Percentiles rank a stretch among this genome's conserved stretches.
Conservation (phyloP, 495 filamentous ascomycete genomes). For the Tirmania nivea region DNA sequence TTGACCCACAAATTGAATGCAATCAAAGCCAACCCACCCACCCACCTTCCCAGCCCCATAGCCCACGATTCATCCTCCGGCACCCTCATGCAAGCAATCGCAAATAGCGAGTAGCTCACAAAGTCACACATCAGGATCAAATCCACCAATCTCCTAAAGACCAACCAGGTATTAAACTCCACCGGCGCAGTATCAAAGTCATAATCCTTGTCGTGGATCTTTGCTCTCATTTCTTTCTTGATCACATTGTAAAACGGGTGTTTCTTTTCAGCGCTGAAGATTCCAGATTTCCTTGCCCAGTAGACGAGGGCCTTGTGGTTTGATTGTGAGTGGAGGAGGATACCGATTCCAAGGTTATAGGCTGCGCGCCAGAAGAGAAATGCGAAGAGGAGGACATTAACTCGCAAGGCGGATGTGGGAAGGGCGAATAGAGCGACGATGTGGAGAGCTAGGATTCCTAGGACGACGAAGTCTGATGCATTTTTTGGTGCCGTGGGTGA, state of each 20-base stretch:
- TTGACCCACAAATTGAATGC: constrained; percentile 98
- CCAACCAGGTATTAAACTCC: constrained; percentile 97
- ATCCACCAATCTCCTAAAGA: constrained; percentile 86
- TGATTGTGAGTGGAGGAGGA: constrained; percentile 71
- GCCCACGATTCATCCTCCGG: constrained; percentile 47
- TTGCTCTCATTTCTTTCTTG: constrained; percentile 75
- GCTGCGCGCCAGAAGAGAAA: constrained; percentile 82
- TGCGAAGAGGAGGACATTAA: constrained; percentile 53
- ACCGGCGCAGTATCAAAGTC: constrained; percentile 77
- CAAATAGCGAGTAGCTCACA: constrained; percentile 86
- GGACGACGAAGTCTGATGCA: constrained; percentile 56
- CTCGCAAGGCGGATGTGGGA: constrained; percentile 35
- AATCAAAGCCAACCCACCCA: constrained; percentile 56
- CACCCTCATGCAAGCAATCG: constrained; percentile 59
- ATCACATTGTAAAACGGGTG: constrained; percentile 64
- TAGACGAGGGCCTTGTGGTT: constrained; percentile 63
- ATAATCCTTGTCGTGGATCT: constrained; percentile 74
- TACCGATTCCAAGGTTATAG: constrained; percentile 89
- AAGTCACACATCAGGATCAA: constrained; percentile 98
- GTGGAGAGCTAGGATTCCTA: constrained; percentile 57
- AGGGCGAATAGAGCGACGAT: constrained; percentile 50
- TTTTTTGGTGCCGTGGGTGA: constrained; percentile 95
- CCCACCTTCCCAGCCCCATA: constrained; percentile 57
- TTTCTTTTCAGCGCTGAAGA: constrained; percentile 55
- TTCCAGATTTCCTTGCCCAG: constrained; percentile 65